Percentiles rank a stretch among this genome's conserved stretches.
phyloP scores from a whole-genome alignment of 2,329 filamentous ascomycete species.

The Corinectria fuckeliana region DNA sequence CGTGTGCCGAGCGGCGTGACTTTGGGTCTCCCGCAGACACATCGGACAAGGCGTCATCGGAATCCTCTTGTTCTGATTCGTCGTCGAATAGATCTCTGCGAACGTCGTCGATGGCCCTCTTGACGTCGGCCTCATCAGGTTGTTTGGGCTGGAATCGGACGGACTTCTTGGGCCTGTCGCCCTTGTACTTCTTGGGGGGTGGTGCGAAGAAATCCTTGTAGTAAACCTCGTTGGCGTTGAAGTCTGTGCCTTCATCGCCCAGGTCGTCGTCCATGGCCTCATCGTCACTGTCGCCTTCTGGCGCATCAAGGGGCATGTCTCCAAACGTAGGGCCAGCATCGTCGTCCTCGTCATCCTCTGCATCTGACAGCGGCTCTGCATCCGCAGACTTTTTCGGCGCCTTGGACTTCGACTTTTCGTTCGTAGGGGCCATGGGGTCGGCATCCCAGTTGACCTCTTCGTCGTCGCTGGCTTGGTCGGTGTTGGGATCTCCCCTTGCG shows the following conservation, averaged over 20 bases:
- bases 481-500: slow-evolving; percentile 74
- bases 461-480: slow-evolving; percentile 78
- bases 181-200: slow-evolving; percentile 73
- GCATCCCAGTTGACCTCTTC: slow-evolving; percentile 88
- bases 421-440: slow-evolving; percentile 66
- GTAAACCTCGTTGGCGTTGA: slow-evolving; percentile 86
- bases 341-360: slow-evolving; percentile 68
- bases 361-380: slow-evolving; percentile 37
- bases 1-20: slow-evolving; percentile 82
- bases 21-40: slow-evolving; percentile 72
- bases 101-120: slow-evolving; percentile 85
- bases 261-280: slow-evolving; percentile 64
- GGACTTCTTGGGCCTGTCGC: slow-evolving; percentile 51
- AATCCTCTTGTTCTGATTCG: slow-evolving; percentile 67
- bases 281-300: slow-evolving; percentile 71
- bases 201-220: slow-evolving; percentile 96
- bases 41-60: slow-evolving; percentile 69
- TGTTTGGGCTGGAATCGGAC: slow-evolving; percentile 49
- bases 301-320: slow-evolving; percentile 75
- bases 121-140: slow-evolving; percentile 70
- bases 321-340: slow-evolving; percentile 85
- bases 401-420: slow-evolving; percentile 37
- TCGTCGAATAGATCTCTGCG: slow-evolving; percentile 92
- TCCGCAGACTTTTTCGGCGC: slow-evolving; percentile 42
- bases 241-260: slow-evolving; percentile 62